Evolutionary conservation across 192 early-diverging fungal species (phyloP).

Genomic region (Linderina pennispora): DNA sequence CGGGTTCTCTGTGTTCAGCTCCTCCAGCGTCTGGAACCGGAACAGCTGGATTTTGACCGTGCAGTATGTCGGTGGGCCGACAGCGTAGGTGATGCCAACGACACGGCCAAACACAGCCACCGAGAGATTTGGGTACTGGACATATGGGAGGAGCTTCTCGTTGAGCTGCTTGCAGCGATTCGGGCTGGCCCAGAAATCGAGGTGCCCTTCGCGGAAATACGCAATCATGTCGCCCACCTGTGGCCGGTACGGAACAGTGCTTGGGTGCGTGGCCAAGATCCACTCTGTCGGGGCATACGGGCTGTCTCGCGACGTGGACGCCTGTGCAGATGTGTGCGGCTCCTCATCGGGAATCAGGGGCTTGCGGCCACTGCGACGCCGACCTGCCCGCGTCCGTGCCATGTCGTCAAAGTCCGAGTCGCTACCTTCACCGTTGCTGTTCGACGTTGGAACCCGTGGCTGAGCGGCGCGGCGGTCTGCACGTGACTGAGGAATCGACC

Average conservation of each 20-base stretch:
- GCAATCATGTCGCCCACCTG: constrained; percentile 57
- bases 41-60: constrained; percentile 47
- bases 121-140: constrained; percentile 30
- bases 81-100: constrained; percentile 49
- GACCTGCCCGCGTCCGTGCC: too few species aligned
- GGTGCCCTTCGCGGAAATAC: constrained; percentile 53
- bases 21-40: constrained; percentile 37
- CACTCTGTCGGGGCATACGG: constrained; percentile 46
- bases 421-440: too few species aligned
- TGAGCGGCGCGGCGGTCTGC: too few species aligned
- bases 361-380: too few species aligned
- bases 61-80: constrained; percentile 68
- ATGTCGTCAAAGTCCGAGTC: too few species aligned
- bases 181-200: constrained; percentile 49
- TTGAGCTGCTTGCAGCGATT: constrained; percentile 32
- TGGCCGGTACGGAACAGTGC: constrained; percentile 53
- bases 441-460: too few species aligned
- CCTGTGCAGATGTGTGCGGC: not conserved
- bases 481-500: too few species aligned
- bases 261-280: constrained; percentile 40
- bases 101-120: constrained; percentile 56
- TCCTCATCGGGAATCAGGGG: too few species aligned
- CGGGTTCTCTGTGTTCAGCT: constrained; percentile 36
- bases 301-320: too few species aligned
- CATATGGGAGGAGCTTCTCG: constrained; percentile 44